A percentile compares a stretch with the other conserved stretches of the same genome.
These are phyloP conservation scores for Striga hermonthica DNA, from an alignment of 305 asterid species.

Conservation along the genomic window DNA sequence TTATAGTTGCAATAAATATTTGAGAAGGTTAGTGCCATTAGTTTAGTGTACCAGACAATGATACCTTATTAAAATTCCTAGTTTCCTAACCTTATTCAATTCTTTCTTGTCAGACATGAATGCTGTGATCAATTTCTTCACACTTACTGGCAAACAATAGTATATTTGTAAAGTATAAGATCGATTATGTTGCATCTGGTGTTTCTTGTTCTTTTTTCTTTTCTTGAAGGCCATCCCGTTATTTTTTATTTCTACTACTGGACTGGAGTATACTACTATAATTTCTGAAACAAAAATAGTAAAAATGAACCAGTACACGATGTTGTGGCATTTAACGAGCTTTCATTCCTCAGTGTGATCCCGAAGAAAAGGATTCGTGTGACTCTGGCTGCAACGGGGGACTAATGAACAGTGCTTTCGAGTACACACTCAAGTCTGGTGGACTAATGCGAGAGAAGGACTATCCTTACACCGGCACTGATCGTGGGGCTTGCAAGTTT, in stretches of 20 bases:
- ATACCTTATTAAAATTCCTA: too few relatives aligned
- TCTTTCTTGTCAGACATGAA: neutral
- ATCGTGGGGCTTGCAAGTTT: slow-evolving; percentile 66
- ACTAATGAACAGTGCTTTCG: slow-evolving; percentile 87
- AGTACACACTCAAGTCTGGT: slow-evolving; percentile 80
- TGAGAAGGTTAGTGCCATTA: neutral
- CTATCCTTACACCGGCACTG: slow-evolving; percentile 82
- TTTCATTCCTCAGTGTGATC: slow-evolving; percentile 65
- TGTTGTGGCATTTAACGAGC: slow-evolving; percentile 10
- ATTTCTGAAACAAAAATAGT: neutral
- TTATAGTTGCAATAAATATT: neutral
- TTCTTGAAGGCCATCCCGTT: neutral
- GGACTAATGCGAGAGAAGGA: slow-evolving; percentile 90
- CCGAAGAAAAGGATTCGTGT: slow-evolving; percentile 68
- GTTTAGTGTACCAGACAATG: neutral
- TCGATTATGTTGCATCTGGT: neutral
- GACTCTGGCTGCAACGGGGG: slow-evolving; percentile 91
- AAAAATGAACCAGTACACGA: neutral
- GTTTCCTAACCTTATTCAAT: too few relatives aligned
- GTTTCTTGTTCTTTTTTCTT: neutral
- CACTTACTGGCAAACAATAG: neutral
- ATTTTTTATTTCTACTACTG: neutral
- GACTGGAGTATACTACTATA: neutral
- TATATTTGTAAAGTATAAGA: neutral
- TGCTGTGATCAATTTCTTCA: neutral